Percentiles rank a stretch among this genome's conserved stretches.
phyloP scores from a whole-genome alignment of 2,329 filamentous ascomycete species.

The Stagonosporopsis rhizophila region DNA sequence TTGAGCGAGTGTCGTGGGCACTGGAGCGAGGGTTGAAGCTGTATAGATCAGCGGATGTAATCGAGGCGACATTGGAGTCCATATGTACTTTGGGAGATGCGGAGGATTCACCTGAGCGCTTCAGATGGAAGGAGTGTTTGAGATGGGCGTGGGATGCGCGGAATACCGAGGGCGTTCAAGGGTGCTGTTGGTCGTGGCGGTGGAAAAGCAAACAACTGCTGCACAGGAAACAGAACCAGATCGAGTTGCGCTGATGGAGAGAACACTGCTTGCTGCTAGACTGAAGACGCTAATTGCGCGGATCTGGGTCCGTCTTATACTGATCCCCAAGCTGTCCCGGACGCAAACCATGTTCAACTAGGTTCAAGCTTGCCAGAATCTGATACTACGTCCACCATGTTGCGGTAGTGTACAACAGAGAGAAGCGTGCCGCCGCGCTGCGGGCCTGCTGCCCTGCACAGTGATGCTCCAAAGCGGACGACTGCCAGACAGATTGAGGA shows the following conservation, averaged over 20 bases:
- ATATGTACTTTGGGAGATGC: conserved; percentile 36
- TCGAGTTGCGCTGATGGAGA: conserved; percentile 27
- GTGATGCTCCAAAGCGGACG: conserved; percentile 41
- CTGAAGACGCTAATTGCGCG: conserved; percentile 38
- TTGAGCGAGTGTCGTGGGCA: conserved; percentile 10
- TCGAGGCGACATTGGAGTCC: conserved; percentile 22
- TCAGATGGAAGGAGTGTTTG: conserved; percentile 31
- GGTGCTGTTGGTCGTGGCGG: conserved; percentile 42
- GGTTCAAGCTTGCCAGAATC: conserved; percentile 31
- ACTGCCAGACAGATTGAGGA: conserved; percentile 42
- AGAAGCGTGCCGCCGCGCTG: conserved; percentile 36
- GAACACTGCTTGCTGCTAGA: conserved; percentile 32
- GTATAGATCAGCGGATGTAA: conserved; percentile 33
- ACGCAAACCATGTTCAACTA: conserved; percentile 31
- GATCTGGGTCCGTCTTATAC: conserved; percentile 48
- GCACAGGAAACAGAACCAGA: conserved; percentile 28
- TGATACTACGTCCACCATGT: conserved; percentile 32
- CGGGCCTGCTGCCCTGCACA: conserved; percentile 31
- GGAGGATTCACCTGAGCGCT: conserved; percentile 31
- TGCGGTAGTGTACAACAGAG: conserved; percentile 38
- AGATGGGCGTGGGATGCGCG: conserved; percentile 36
- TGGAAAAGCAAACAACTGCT: conserved; percentile 44
- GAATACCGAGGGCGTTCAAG: conserved; percentile 32
- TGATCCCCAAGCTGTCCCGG: conserved; percentile 21
- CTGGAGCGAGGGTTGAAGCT: conserved; percentile 14